These are phyloP conservation scores for Zygotorulaspora mrakii DNA, from an alignment of 1,139 yeast species.

Conservation along the genomic window DNA sequence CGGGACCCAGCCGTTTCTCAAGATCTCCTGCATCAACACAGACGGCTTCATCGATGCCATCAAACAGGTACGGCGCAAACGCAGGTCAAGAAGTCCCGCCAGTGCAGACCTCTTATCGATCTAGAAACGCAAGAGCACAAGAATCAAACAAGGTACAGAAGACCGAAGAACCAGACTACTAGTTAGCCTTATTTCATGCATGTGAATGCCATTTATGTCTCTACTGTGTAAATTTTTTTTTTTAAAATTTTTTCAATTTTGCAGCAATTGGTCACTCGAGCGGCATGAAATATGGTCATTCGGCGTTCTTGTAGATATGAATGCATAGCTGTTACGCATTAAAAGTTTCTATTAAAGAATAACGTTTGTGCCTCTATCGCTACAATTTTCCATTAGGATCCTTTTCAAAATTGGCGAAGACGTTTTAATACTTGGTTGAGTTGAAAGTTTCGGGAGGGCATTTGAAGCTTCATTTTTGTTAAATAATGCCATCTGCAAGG, in stretches of 20 bases:
- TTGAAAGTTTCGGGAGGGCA: not conserved
- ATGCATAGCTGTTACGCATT: not conserved
- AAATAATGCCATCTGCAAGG: constrained; percentile 27
- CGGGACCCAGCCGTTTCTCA: constrained; percentile 18
- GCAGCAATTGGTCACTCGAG: not conserved
- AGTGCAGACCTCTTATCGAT: constrained; percentile 23
- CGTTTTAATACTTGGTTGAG: not conserved
- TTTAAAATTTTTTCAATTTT: not conserved
- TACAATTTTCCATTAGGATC: constrained; percentile 6
- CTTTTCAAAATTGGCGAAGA: not conserved
- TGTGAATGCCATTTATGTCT: not conserved
- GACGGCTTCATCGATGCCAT: not conserved
- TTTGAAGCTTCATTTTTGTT: not conserved
- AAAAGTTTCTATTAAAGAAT: constrained; percentile 2
- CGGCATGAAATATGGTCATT: constrained; percentile 1
- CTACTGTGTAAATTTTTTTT: not conserved
- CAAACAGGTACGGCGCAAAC: constrained; percentile 1
- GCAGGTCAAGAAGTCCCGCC: constrained; percentile 4
- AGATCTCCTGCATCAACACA: constrained; percentile 5
- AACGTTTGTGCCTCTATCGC: constrained; percentile 3
- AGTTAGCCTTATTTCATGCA: not conserved
- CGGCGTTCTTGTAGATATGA: not conserved
- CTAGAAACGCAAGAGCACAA: constrained; percentile 28
- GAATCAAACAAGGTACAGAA: constrained; percentile 10
- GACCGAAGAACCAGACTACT: constrained; percentile 15